Evolutionary conservation across 768 basidiomycete genomes (phyloP), one percentile per base, ranked within the genome.

Genomic region (Melanogaster broomeanus): DNA sequence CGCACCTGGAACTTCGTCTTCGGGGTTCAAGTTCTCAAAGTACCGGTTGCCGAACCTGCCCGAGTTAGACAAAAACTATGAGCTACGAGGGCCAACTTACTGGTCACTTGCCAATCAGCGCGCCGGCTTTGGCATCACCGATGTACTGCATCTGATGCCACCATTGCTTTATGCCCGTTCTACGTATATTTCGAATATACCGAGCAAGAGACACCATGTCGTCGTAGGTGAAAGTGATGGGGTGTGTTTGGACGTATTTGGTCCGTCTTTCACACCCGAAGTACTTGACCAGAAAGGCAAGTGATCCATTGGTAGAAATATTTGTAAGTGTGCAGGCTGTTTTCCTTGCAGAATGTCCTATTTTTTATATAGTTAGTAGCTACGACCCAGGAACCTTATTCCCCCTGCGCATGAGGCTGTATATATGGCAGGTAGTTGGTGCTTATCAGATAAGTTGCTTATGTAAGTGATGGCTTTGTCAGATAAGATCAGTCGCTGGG

Each of bases 71-170:
- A 19, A 38, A 38, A 49, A 21, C 22, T 31, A 44, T 25, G 12
- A 19, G 2, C 6, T 2, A 6, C 4, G 5, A 31, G 18, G 4
- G 43, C 8, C 21, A 19, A 85, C 91, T 58, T 62, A 97, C 93
- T 87, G 86, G 77, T 96, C 93, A 42, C 74, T n/a, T 76, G 43
- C 93, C 93, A 34, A 90, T 73, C 46, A 80, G 77, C 58, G 76
- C 76, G 11, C 96, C 96, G 11, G 81, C 84, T 72, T 98, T 98
- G 49, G 91, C 92, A 61, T 98, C 95, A 35, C 93, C 89, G 53
- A 97, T 96, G 67, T 95, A 93, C 63, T 93, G 88, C 81, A 93
- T 74, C 64, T 93, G 87, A 59, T 84, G 83, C 85, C 88, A 93
- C 90, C 91, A 97, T 72, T 93, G 87, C 58, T 80, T 79, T 41